Evolutionary conservation across 495 filamentous ascomycete species (phyloP), one percentile per base, ranked within the genome.

Genomic region (Bryoglossum gracile): DNA sequence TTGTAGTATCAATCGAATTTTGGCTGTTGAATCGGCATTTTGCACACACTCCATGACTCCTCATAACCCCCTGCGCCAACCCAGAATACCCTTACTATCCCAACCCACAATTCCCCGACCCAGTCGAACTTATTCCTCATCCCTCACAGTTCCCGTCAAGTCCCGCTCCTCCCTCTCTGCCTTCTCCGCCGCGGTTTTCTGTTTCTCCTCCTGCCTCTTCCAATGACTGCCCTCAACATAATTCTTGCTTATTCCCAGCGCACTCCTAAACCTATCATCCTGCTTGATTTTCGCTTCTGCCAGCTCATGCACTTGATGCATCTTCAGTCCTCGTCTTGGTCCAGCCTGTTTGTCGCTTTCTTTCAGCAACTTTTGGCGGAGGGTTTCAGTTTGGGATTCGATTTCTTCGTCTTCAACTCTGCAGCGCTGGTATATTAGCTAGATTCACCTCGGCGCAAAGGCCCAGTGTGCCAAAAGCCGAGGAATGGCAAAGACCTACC

Each of bases 251-350:
- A 97, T 95, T 39, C 89, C 89, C 63, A 99, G 74, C 21, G 92
- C 92, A 66, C 78, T 88, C 51, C 90, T 68, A 62, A 97, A 70
- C 65, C 85, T 72, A 73, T 96, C 89, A 64, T 82, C 94, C 76
- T 99, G 91, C 63, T 86, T 83, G 60, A 94, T 90, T 80, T 99
- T 99, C 45, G 90, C 91, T 62, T 89, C 83, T 19, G 92, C 92
- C 57, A 94, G 67, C 68, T 97, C 91, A 76, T 99, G 92, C 19
- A 97, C 90, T 66, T 95, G 88, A 70, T 97, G 89, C 49, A 78
- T 70, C 68, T 96, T 99, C 37, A 95, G 69, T 23, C 70, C 74
- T 56, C 68, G 73, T 56, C 66, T 69, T 13, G 58, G 60, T 11
- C 53, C 63, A 28, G 59, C 57, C 8, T 53, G 47, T 10, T 60